Percentiles rank a stretch among this genome's conserved stretches.
Conservation (phyloP, 768 basidiomycete species). For the Tylopilus subfusipes region DNA sequence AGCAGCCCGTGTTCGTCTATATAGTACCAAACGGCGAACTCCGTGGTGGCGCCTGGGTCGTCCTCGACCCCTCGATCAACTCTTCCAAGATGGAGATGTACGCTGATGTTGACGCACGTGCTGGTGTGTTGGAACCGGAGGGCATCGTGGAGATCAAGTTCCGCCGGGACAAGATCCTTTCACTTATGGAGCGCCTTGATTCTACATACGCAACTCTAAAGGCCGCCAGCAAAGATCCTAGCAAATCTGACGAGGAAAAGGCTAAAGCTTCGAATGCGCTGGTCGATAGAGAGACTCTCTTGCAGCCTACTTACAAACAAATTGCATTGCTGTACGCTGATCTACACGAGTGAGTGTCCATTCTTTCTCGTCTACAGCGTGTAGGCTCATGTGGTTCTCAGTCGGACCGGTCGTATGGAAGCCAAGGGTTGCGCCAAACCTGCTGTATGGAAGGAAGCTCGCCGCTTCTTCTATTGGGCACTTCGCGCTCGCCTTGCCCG, state of each 20-base stretch:
- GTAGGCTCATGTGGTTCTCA: slow-evolving; percentile 31
- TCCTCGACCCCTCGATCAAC: slow-evolving; percentile 97
- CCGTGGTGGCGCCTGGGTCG: slow-evolving; percentile 99
- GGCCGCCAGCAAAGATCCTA: slow-evolving; percentile 69
- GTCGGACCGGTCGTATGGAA: slow-evolving; percentile 94
- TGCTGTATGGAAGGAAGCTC: slow-evolving; percentile 82
- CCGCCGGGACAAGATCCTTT: slow-evolving; percentile 88
- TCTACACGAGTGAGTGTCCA: slow-evolving; percentile 78
- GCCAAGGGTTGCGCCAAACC: slow-evolving; percentile 93
- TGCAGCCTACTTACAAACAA: slow-evolving; percentile 91
- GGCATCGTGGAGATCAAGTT: slow-evolving; percentile 98
- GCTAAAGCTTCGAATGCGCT: slow-evolving; percentile 65
- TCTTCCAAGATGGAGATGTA: slow-evolving; percentile 99
- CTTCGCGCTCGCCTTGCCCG: slow-evolving; percentile 78
- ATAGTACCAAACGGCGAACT: slow-evolving; percentile 98
- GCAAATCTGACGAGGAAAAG: slow-evolving; percentile 72
- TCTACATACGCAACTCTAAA: slow-evolving; percentile 77
- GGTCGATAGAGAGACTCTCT: slow-evolving; percentile 68
- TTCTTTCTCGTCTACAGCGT: neutral
- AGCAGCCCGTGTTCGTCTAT: slow-evolving; percentile 97
- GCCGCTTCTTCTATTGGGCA: slow-evolving; percentile 92
- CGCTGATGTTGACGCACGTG: slow-evolving; percentile 92
- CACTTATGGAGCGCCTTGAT: slow-evolving; percentile 93
- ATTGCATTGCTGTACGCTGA: slow-evolving; percentile 94
- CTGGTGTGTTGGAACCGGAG: slow-evolving; percentile 95